These are phyloP conservation scores for Vicia sativa DNA, from an alignment of 306 rosid genomes.

Conservation along the genomic window DNA sequence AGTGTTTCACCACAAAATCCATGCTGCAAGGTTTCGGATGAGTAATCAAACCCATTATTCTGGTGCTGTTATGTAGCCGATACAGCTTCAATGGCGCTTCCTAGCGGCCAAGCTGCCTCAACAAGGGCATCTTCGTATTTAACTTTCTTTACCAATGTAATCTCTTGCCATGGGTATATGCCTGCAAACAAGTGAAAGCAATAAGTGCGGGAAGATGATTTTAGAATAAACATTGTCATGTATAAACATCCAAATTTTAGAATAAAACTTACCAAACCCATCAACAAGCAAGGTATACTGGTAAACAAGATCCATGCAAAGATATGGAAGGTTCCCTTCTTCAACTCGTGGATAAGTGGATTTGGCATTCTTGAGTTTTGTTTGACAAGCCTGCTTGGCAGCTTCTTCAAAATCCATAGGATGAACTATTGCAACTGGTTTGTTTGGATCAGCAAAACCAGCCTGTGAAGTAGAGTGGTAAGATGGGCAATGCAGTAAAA, in stretches of 20 bases:
- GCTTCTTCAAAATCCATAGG: constrained; percentile 81
- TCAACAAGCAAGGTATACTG: constrained; percentile 83
- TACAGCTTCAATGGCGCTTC: constrained; percentile 98
- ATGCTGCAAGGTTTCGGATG: constrained; percentile 29
- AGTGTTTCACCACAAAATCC: constrained; percentile 35
- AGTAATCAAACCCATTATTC: constrained; percentile 45
- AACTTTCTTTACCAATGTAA: constrained; percentile 93
- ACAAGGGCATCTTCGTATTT: constrained; percentile 72
- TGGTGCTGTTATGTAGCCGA: constrained; percentile 59
- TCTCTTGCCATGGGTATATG: constrained; percentile 89
- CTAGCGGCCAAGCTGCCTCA: constrained; percentile 99
- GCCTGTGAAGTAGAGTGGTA: constrained; percentile 56
- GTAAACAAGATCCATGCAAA: constrained; percentile 97
- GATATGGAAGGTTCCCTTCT: constrained; percentile 77
- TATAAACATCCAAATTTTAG: constrained; percentile 17
- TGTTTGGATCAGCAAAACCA: constrained; percentile 78
- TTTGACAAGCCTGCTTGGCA: constrained; percentile 90
- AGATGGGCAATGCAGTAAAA: constrained; percentile 35
- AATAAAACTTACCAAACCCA: constrained; percentile 79
- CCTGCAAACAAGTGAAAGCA: constrained; percentile 55
- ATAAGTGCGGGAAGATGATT: constrained; percentile 15
- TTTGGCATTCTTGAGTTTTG: constrained; percentile 67
- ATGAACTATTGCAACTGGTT: constrained; percentile 61
- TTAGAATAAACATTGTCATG: constrained; percentile 28
- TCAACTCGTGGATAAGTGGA: constrained; percentile 57